Evolutionary conservation across 225 moss, liverwort and hornwort genomes (phyloP).

Genomic region (Bryoerythrophyllum caledonicum): DNA sequence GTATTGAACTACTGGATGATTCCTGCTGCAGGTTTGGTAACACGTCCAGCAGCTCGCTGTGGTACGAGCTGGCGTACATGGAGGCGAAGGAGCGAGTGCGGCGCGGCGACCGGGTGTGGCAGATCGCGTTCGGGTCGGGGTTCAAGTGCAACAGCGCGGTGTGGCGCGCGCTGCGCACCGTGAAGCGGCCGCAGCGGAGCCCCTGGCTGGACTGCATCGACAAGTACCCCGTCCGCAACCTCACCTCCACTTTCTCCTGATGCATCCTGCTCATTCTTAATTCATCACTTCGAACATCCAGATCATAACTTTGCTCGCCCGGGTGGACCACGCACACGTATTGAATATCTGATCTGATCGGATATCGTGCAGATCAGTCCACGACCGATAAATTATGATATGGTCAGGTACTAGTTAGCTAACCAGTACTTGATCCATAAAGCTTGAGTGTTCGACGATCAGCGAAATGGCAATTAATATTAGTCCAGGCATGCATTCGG

Average conservation of each 20-base stretch:
- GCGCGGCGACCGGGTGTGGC: slow-evolving; percentile 56
- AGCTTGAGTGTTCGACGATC: too few relatives aligned
- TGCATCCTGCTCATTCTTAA: not conserved
- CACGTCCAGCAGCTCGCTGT: slow-evolving; percentile 55
- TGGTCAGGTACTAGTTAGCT: too few relatives aligned
- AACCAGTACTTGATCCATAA: too few relatives aligned
- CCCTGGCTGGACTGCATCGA: slow-evolving; percentile 47
- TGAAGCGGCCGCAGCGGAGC: slow-evolving; percentile 33
- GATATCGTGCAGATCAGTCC: too few relatives aligned
- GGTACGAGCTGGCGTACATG: slow-evolving; percentile 56
- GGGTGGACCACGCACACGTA: too few relatives aligned
- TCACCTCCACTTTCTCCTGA: not conserved
- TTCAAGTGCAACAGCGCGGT: slow-evolving; percentile 61
- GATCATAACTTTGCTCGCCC: not conserved
- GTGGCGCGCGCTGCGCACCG: slow-evolving; percentile 49
- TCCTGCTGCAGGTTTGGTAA: slow-evolving; percentile 42
- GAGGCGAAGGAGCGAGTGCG: slow-evolving; percentile 48
- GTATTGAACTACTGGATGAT: too few relatives aligned
- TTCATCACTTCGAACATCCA: not conserved
- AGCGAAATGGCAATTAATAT: not conserved
- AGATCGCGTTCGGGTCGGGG: slow-evolving; percentile 55
- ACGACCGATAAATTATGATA: too few relatives aligned
- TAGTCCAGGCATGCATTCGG: not conserved
- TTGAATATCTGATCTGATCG: too few relatives aligned
- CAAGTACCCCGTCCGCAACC: slow-evolving; percentile 30